A percentile compares a stretch with the other conserved stretches of the same genome.
Conservation (phyloP, 306 rosid genomes). For the Psophocarpus tetragonolobus region DNA sequence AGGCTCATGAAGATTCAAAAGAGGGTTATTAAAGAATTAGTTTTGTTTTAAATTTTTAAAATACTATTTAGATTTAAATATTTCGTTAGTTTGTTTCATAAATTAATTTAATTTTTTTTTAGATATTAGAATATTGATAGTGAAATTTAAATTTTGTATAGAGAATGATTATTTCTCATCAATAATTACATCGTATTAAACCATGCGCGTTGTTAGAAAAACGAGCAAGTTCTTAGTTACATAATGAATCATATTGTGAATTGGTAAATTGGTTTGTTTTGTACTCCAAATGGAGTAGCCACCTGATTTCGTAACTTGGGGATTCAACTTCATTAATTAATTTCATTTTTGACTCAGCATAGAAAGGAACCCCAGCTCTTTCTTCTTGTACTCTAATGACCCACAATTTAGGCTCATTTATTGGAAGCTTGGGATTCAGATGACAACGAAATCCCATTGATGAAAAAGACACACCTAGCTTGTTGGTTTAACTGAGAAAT, state of each 20-base stretch:
- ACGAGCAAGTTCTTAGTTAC: neutral
- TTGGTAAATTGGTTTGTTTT: neutral
- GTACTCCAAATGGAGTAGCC: neutral
- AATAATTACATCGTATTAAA: neutral
- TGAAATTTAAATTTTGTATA: too few species aligned
- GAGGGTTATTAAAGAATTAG: too few species aligned
- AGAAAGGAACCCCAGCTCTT: neutral
- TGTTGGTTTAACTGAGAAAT: neutral
- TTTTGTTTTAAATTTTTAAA: too few species aligned
- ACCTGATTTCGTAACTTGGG: neutral
- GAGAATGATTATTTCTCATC: too few species aligned
- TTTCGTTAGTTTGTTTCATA: too few species aligned
- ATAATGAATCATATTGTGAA: neutral
- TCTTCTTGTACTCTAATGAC: neutral
- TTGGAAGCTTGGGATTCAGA: slow-evolving; percentile 19
- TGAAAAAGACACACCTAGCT: neutral
- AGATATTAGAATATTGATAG: too few species aligned
- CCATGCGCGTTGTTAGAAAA: neutral
- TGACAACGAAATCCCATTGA: neutral
- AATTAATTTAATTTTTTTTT: too few species aligned
- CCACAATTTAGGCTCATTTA: neutral
- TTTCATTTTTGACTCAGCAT: slow-evolving; percentile 8
- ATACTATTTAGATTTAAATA: too few species aligned
- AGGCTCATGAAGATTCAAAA: too few species aligned
- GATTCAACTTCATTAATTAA: neutral